Base-by-base conservation (phyloP, 768 basidiomycete species). In the Chiua virens region DNA sequence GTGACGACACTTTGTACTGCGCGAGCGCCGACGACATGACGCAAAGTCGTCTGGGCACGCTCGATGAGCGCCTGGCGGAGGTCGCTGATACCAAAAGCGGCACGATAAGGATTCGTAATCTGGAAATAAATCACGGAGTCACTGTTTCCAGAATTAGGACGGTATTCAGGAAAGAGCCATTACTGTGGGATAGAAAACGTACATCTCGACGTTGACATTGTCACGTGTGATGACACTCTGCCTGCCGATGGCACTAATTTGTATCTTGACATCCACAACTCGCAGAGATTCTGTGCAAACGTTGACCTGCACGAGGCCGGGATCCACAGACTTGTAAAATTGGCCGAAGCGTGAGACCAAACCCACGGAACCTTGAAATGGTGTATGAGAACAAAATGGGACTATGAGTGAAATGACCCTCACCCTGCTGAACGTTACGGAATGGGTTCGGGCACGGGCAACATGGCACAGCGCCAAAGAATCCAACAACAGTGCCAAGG, bases 1-100 rank as follows among this genome's bases (percentile, higher is more conserved):
- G 94, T 96, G 54, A 98, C 92, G 51, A 98, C 89, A 61, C 83
- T 86, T 71, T 98, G 96, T n/a, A 98, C 90, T 1, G 89, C 86
- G 21, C 92, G 87, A 4, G 92, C 91, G 56, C 96, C 96, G 30
- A 97, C 93, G 66, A 98, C 94, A 63, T 98, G 93, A n/a, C 96
- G 85, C 20, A 98, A 79, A 15, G 96, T 99, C 3, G 96, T 98
- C 74, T 97, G 90, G 0, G 89, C 86, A 57, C 91, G 85, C 69
- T 92, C 91, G 42, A 85, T 73, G 55, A 92, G 83, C 1, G 91
- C 92, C 58, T 87, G 82, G 46, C 88, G 89, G 23, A 99, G 82
- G 68, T 98, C 92, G 49, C 75, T 79, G 73, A 99, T 95, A 35
- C 92, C 93, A 67, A 93, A 98, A 3, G 92, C 92, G 4, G 96